Evolutionary conservation across 2,329 filamentous ascomycete species (phyloP).

Genomic region (Neopestalotiopsis rosae): DNA sequence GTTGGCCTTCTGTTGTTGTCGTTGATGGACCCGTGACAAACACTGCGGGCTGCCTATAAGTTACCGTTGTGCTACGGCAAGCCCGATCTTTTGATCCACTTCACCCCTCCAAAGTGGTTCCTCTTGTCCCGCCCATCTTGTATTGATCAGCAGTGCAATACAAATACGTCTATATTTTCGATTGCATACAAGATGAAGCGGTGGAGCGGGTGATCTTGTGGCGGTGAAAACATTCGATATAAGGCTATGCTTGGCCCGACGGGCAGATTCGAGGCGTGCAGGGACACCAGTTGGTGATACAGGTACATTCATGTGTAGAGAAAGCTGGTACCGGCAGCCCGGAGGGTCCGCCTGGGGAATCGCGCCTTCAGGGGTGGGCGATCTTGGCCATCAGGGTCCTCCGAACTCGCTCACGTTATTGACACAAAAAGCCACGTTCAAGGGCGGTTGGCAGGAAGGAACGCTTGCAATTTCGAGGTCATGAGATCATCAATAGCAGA

Average conservation of each 20-base stretch:
- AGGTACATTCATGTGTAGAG: not conserved
- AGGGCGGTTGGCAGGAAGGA: no score
- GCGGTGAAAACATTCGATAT: constrained; percentile 7
- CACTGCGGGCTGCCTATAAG: not conserved
- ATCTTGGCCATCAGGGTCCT: not conserved
- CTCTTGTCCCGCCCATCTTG: not conserved
- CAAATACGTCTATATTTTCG: not conserved
- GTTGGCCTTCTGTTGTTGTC: not conserved
- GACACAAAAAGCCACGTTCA: no score
- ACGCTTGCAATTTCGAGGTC: no score
- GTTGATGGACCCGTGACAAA: not conserved
- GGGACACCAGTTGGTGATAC: not conserved
- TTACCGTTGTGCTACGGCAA: not conserved
- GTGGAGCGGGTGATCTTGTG: not conserved
- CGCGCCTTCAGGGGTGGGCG: not conserved
- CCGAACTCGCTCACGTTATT: not conserved
- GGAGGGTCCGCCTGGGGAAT: not conserved
- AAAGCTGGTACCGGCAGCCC: not conserved
- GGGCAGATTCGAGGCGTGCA: not conserved
- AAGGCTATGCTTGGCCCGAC: not conserved
- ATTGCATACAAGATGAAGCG: not conserved
- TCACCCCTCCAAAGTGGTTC: not conserved
- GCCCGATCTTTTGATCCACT: not conserved
- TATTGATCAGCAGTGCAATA: not conserved
- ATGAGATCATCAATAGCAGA: no score